phyloP scores from a whole-genome alignment of 164 flowering plant genomes.

The Vitis rotundifolia region DNA sequence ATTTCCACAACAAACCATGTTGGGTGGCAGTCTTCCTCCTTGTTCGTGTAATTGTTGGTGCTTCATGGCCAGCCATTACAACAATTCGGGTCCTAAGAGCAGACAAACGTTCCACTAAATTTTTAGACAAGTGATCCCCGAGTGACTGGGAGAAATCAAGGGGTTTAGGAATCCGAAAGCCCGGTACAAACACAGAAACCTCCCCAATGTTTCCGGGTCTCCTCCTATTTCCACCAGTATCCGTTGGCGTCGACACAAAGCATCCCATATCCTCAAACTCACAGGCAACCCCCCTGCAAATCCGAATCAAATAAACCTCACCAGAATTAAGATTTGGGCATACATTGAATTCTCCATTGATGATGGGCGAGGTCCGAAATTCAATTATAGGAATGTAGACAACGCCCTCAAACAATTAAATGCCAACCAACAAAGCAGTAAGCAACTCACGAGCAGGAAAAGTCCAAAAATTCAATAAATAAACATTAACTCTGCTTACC shows the following conservation, averaged over 20 bases:
- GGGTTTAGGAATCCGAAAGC: conserved; percentile 75
- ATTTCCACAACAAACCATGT: conserved; percentile 53
- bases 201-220: conserved; percentile 73
- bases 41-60: conserved; percentile 56
- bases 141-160: conserved; percentile 65
- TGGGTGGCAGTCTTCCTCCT: conserved; percentile 75
- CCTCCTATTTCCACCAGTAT: conserved; percentile 61
- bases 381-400: too few species aligned
- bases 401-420: too few species aligned
- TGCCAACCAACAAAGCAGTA: too few species aligned
- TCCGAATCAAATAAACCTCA: conserved; percentile 6
- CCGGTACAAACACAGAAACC: conserved; percentile 77
- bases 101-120: conserved; percentile 60
- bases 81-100: conserved; percentile 76
- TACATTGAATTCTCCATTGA: too few species aligned
- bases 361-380: too few species aligned
- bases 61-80: conserved; percentile 80
- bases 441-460: too few species aligned
- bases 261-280: conserved; percentile 68
- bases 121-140: conserved; percentile 53
- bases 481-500: too few species aligned
- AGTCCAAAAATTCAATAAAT: too few species aligned
- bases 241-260: conserved; percentile 59
- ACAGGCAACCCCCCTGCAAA: conserved; percentile 21
- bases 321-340: background rate